Evolutionary conservation across 2,329 filamentous ascomycete genomes (phyloP).

Genomic region (Thelonectria blattea): DNA sequence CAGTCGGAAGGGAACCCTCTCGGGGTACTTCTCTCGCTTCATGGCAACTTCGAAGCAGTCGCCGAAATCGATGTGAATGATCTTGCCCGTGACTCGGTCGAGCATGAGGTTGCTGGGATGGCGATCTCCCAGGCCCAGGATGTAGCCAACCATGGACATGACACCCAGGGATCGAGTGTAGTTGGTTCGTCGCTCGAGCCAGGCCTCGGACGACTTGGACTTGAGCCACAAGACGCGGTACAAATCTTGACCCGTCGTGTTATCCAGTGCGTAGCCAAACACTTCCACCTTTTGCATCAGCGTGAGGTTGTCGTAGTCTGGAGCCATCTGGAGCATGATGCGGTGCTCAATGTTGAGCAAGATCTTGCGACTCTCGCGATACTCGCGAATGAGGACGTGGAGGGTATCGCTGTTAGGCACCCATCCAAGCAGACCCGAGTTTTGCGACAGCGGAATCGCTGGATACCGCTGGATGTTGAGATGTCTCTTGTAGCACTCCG

Average conservation of each 20-base stretch:
- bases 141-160: slow-evolving; percentile 99
- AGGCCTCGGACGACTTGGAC: slow-evolving; percentile 96
- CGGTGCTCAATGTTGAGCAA: slow-evolving; percentile 98
- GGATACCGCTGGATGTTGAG: slow-evolving; percentile 95
- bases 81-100: slow-evolving; percentile 93
- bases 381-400: slow-evolving; percentile 95
- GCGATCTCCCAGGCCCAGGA: slow-evolving; percentile 92
- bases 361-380: slow-evolving; percentile 96
- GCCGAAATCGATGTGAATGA: slow-evolving; percentile 98
- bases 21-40: slow-evolving; percentile 99
- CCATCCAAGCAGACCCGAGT: slow-evolving; percentile 94
- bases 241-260: slow-evolving; percentile 97
- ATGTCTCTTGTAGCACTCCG: slow-evolving; percentile 96
- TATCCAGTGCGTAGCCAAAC: slow-evolving; percentile 98
- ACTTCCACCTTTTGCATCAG: slow-evolving; percentile 99
- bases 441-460: slow-evolving; percentile 95
- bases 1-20: slow-evolving; percentile 95
- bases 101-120: slow-evolving; percentile 99
- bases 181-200: slow-evolving; percentile 97
- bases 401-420: slow-evolving; percentile 97
- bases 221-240: slow-evolving; percentile 99
- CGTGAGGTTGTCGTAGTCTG: slow-evolving; percentile 97
- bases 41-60: slow-evolving; percentile 99
- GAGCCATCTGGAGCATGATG: slow-evolving; percentile 99
- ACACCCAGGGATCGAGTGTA: slow-evolving; percentile 97